Evolutionary conservation across 116 monocot species (phyloP), one percentile per base, ranked within the genome.

Genomic region (Zostera marina): DNA sequence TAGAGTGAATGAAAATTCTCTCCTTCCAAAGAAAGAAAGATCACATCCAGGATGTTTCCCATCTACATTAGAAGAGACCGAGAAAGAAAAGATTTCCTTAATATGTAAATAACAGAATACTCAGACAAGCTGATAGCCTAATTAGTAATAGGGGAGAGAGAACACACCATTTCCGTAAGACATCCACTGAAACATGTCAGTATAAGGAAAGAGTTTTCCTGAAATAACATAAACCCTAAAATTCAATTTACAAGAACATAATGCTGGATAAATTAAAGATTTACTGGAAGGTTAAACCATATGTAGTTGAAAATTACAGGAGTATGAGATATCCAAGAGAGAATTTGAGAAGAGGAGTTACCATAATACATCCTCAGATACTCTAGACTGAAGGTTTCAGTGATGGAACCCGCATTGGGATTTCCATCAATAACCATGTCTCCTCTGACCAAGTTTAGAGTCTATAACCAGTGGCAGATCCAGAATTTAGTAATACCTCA

Each of bases 31-130:
- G 61, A 74, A 98, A 1, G 83, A 89, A 11, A 71, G 68, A 60
- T 89, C 90, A 73, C 86, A 86, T 59, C 70, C 80, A 56, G 90
- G 90, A 76, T 89, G 96, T 56, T 89, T 98, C 56, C 90, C 90
- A 78, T 89, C 96, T 98, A 73, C 57, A 70, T 26, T 21, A 59
- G 17, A 53, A 44, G 62, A 42, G 32, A 55, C 15, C 7, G n/a
- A 0, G 47, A 62, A 22, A 56, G 8, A 55, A 26, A 41, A 52
- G n/a, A 43, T 24, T 25, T 13, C 3, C 17, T 4, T 11, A 42
- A 42, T 12, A 49, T 9, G 8, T 44, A n/a, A 0, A 45, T 20
- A 12, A 61, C 3, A 25, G 24, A 45, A n/a, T n/a, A n/a, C n/a
- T n/a, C n/a, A n/a, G n/a, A n/a, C n/a, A n/a, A n/a, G n/a, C n/a